These are phyloP conservation scores for Scutellaria baicalensis DNA, from an alignment of 257 asterid species.

Conservation along the genomic window DNA sequence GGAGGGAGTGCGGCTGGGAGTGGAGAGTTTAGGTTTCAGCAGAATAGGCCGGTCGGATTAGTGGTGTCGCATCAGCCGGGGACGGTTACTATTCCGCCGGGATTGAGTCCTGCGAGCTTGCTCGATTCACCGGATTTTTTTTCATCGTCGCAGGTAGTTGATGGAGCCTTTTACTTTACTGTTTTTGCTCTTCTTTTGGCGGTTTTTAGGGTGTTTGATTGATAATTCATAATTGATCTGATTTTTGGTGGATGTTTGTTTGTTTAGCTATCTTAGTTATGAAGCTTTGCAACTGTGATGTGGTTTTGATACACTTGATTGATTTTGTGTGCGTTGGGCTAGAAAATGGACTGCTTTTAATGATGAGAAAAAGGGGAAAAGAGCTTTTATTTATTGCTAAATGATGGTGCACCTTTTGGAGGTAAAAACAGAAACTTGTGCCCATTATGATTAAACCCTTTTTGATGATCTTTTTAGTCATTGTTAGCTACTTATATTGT, in stretches of 20 bases:
- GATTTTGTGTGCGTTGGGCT: background rate
- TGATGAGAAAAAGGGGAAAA: background rate
- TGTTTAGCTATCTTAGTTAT: background rate
- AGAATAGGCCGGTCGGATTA: constrained; percentile 45
- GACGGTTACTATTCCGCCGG: constrained; percentile 63
- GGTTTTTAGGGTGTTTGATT: background rate
- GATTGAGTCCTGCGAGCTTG: constrained; percentile 65
- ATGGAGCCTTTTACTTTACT: background rate
- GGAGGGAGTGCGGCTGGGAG: constrained; percentile 3
- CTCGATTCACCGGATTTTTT: constrained; percentile 69
- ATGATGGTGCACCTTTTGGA: background rate
- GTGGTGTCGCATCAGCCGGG: constrained; percentile 38
- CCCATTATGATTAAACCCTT: background rate
- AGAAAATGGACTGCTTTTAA: background rate
- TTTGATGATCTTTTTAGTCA: background rate
- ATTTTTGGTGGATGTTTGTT: background rate
- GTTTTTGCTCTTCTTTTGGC: background rate
- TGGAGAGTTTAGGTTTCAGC: constrained; percentile 38
- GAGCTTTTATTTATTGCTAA: background rate
- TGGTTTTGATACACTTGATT: background rate
- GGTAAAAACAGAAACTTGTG: background rate
- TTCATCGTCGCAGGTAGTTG: constrained; percentile 52
- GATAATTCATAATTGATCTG: no score
- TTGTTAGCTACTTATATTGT: background rate
- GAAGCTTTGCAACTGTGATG: background rate